Evolutionary conservation across 202 grass and related monocot genomes (phyloP), one percentile per base, ranked within the genome.

Genomic region (Thinopyrum obtusiflorum): DNA sequence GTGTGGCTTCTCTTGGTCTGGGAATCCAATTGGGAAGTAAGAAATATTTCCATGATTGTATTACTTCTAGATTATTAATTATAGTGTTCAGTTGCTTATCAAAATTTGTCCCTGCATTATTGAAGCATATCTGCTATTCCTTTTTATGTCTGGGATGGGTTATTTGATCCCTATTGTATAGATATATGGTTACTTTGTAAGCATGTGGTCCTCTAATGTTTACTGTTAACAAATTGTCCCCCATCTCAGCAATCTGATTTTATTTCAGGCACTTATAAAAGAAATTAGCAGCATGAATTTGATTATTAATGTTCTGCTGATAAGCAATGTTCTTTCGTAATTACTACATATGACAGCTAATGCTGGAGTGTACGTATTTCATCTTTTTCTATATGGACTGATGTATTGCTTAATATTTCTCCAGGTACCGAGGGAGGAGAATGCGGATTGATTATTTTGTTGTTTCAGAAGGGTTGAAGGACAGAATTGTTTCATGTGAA

Each of bases 391-490:
- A 10, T 61, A 21, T 63, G 73, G 37, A 80, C 23, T 81, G 51
- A 68, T 42, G 51, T 80, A 17, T 87, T 81, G 29, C 28, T 78
- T 84, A 80, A 15, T 91, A 31, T 51, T 85, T 70, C 62, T 85
- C 13, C 84, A 98, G 93, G 82, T 94, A 98, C 84, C 80, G 97
- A 77, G 93, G 91, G 68, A 95, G 94, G 85, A 92, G 88, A 98
- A 96, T 98, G 96, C 86, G 90, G 62, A 96, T 98, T 23, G 97
- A 98, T 74, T 96, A 98, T 92, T 98, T 98, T 83, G 25, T 90
- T 80, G 78, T 96, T 77, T 92, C 93, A 80, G 93, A 92, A 80
- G 35, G 60, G 26, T 79, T 96, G 36, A 96, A 94, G 80, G 90
- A 91, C 31, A 85, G 28, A 83, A 92, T 96, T 73, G 27, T 80